A percentile compares a stretch with the other conserved stretches of the same genome.
phyloP scores from a whole-genome alignment of 164 flowering plant species.

The Echeveria elegans region DNA sequence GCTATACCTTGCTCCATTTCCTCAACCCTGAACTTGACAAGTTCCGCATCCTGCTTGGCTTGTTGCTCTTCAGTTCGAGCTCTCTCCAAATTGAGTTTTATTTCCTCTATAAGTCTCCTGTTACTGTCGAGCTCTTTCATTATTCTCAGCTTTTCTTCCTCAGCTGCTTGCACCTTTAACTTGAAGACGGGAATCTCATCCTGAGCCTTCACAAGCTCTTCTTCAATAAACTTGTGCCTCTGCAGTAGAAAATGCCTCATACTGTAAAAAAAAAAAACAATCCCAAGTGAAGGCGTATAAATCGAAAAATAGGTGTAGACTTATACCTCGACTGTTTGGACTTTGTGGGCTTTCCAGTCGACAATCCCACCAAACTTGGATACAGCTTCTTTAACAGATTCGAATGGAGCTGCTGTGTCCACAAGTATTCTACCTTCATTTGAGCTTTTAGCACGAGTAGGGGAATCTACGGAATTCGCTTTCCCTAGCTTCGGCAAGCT shows the following conservation, averaged over 20 bases:
- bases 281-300: not conserved
- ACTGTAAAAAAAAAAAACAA: not conserved
- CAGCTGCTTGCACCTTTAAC: conserved; percentile 44
- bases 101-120: conserved; percentile 68
- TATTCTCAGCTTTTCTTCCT: not conserved
- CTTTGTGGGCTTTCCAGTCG: conserved; percentile 88
- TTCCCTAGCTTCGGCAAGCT: not conserved
- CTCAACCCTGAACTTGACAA: conserved; percentile 60
- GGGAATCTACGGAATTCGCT: conserved; percentile 12
- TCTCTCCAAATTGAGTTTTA: conserved; percentile 69
- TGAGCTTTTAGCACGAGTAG: conserved; percentile 16
- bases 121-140: conserved; percentile 60
- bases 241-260: conserved; percentile 16
- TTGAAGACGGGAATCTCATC: conserved; percentile 62
- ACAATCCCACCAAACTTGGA: conserved; percentile 88
- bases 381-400: conserved; percentile 87
- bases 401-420: conserved; percentile 86
- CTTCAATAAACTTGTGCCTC: conserved; percentile 56
- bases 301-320: not conserved
- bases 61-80: conserved; percentile 82
- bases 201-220: conserved; percentile 64
- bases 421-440: conserved; percentile 32
- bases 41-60: conserved; percentile 82
- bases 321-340: conserved; percentile 68
- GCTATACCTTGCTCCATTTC: conserved; percentile 84